Base-by-base conservation (phyloP, 768 basidiomycete species). In the Leccinum incarnatum region DNA sequence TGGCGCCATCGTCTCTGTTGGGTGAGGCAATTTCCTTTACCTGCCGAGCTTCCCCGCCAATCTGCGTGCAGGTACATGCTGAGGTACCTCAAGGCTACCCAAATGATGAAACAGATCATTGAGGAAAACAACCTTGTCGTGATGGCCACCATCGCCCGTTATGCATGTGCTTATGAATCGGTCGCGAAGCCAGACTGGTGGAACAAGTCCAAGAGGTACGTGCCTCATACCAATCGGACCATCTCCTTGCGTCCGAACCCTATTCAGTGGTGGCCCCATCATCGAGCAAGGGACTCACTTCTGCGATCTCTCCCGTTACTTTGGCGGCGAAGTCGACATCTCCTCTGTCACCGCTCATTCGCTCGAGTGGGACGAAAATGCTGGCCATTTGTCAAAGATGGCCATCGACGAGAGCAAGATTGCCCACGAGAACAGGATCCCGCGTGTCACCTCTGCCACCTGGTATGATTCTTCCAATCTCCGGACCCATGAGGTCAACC, bases 211-310 rank as follows among this genome's bases (percentile, higher is more conserved):
- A 91, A 84, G 78, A 91, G 88, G 86, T 88, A 57, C 83, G 83
- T 85, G 53, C 48, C 64, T 60, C 25, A 29, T 8, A 8, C 48
- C 53, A 48, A 46, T 47, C 9, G 36, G 23, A 59, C 12, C 51
- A 51, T 25, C 25, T 29, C 36, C 51, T 54, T 49, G 11, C 51
- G 21, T 53, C 23, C 58, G 30, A 61, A 61, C 37, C 25, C 62
- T 51, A 7, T 57, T n/a, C 17, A 64, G 90, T 69, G 88, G 83
- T 55, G 91, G 91, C 19, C 91, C 93, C 5, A 80, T 95, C 65
- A 77, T 95, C 62, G 93, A 94, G 73, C 91, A 94, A 77, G 95
- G 93, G 50, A 98, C 96, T 14, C 96, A 98, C 78, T 96, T 98
- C 77, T 95, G 93, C 67, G 95, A 98, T 76, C 82, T 97, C 47